A percentile compares a stretch with the other conserved stretches of the same genome.
Conservation (phyloP, 495 filamentous ascomycete species). For the Podospora pseudopauciseta region DNA sequence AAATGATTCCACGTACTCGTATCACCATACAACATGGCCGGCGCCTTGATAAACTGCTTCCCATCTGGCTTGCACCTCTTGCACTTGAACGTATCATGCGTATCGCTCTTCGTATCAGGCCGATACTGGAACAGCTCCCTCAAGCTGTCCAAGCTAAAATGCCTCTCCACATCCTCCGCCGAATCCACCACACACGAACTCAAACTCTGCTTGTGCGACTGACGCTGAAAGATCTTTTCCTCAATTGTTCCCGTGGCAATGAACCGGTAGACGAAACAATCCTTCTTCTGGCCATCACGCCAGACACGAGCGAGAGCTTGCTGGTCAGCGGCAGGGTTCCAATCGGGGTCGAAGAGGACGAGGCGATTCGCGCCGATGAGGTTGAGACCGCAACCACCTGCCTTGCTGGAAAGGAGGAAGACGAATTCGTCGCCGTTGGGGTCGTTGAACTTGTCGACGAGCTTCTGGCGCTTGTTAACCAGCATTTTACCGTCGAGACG, state of each 20-base stretch:
- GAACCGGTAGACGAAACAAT: constrained; percentile 98
- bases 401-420: constrained; percentile 93
- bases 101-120: constrained; percentile 79
- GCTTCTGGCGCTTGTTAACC: constrained; percentile 91
- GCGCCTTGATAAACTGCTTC: constrained; percentile 79
- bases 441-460: constrained; percentile 98
- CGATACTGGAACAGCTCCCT: constrained; percentile 93
- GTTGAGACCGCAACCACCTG: constrained; percentile 95
- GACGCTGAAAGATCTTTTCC: constrained; percentile 98
- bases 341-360: constrained; percentile 97
- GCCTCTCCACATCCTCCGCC: constrained; percentile 93
- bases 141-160: constrained; percentile 86
- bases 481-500: constrained; percentile 97
- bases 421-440: constrained; percentile 88
- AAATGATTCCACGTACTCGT: constrained; percentile 99
- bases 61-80: constrained; percentile 89
- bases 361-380: constrained; percentile 96
- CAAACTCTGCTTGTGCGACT: constrained; percentile 95
- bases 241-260: constrained; percentile 98
- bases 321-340: constrained; percentile 98
- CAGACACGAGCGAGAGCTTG: constrained; percentile 96
- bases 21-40: constrained; percentile 93
- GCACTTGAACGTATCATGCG: constrained; percentile 98
- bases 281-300: constrained; percentile 99
- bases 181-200: constrained; percentile 97